Evolutionary conservation across 352 stramenopile genomes (phyloP).

Genomic region (Phytophthora sp.): DNA sequence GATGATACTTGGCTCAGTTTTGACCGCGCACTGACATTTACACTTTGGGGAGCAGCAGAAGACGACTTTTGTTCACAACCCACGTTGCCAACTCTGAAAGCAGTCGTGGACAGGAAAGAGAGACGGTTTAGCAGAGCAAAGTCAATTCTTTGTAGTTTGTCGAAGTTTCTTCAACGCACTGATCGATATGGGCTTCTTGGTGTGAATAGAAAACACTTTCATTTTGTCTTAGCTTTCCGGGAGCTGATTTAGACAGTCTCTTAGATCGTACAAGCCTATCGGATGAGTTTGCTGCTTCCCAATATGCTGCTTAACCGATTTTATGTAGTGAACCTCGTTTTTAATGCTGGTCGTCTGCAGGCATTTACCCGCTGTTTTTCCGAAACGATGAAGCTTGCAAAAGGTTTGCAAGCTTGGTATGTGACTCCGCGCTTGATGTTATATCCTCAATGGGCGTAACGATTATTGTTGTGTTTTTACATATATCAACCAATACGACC

Average conservation of each 20-base stretch:
- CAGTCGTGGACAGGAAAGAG: too few species aligned
- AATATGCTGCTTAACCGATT: conserved; percentile 20
- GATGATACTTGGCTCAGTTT: too few species aligned
- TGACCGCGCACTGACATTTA: too few species aligned
- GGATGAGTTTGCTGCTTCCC: conserved; percentile 22
- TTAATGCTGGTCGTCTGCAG: conserved; percentile 23
- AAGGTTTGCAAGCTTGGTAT: conserved; percentile 11
- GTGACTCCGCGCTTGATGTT: conserved; percentile 10
- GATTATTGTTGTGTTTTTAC: conserved; percentile 11
- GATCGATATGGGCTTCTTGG: conserved; percentile 14
- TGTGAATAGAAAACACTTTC: conserved; percentile 14
- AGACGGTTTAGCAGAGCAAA: background rate
- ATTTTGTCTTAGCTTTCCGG: background rate
- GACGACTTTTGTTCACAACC: too few species aligned
- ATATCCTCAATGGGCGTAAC: conserved; percentile 19
- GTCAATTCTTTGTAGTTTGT: background rate
- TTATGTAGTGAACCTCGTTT: conserved; percentile 15
- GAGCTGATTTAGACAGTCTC: conserved; percentile 15
- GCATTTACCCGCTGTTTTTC: conserved; percentile 1
- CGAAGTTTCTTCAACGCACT: too few species aligned
- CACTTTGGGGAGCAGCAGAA: too few species aligned
- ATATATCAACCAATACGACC: conserved; percentile 10
- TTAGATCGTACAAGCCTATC: conserved; percentile 24
- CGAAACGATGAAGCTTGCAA: background rate
- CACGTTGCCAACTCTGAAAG: too few species aligned